phyloP scores from a whole-genome alignment of 345 rosid genomes.

The Triadica sebifera region DNA sequence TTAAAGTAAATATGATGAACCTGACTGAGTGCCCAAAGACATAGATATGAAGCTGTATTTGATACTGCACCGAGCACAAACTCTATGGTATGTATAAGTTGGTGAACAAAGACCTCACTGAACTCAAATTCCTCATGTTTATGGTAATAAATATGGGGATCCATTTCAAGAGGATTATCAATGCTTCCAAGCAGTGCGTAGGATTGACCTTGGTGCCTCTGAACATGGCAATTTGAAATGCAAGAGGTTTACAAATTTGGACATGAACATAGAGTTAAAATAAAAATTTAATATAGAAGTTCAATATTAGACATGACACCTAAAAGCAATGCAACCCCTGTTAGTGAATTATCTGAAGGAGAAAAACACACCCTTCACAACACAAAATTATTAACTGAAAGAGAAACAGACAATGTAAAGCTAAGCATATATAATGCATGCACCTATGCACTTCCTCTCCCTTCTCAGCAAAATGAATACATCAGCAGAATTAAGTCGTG shows the following conservation, averaged over 20 bases:
- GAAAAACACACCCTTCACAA: slow-evolving; percentile 1
- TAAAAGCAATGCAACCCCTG: slow-evolving; percentile 29
- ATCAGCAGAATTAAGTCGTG: too few relatives aligned
- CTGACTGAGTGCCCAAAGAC: slow-evolving; percentile 98
- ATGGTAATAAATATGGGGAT: slow-evolving; percentile 50
- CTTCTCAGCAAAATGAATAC: too few relatives aligned
- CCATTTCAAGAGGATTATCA: slow-evolving; percentile 65
- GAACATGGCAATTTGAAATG: slow-evolving; percentile 20
- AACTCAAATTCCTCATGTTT: slow-evolving; percentile 90
- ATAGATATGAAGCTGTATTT: slow-evolving; percentile 95
- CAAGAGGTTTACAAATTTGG: background rate
- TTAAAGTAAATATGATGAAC: slow-evolving; percentile 32
- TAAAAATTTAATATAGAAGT: too few relatives aligned
- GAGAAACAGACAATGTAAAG: too few relatives aligned
- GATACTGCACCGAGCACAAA: slow-evolving; percentile 99
- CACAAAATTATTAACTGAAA: background rate
- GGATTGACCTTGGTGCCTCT: slow-evolving; percentile 85
- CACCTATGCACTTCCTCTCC: too few relatives aligned
- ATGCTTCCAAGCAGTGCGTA: slow-evolving; percentile 55
- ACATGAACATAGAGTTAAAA: too few relatives aligned
- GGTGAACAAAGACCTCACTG: slow-evolving; percentile 94
- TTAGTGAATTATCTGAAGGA: background rate
- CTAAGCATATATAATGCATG: too few relatives aligned
- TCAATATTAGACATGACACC: slow-evolving; percentile 49
- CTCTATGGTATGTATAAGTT: slow-evolving; percentile 94